These are phyloP conservation scores for Claviceps digitariae DNA, from an alignment of 2,329 filamentous ascomycete species.

Conservation along the genomic window DNA sequence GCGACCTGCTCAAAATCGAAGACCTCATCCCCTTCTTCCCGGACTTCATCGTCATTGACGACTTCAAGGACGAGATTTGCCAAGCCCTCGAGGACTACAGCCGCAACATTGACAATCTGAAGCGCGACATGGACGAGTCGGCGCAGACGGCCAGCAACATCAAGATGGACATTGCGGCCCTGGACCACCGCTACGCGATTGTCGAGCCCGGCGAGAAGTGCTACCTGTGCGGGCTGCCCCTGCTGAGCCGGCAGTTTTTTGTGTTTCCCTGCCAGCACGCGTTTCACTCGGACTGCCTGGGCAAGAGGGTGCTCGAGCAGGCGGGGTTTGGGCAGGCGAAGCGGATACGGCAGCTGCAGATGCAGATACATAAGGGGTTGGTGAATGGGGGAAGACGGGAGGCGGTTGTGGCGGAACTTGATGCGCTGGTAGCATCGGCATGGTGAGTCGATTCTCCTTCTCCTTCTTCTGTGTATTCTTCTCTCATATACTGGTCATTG, in stretches of 20 bases:
- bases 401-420: constrained; percentile 73
- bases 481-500: too few species aligned
- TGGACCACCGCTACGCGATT: constrained; percentile 86
- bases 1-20: constrained; percentile 85
- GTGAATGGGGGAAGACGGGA: constrained; percentile 61
- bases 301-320: constrained; percentile 70
- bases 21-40: constrained; percentile 97
- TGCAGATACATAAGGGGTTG: constrained; percentile 65
- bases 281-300: constrained; percentile 91
- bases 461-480: background rate
- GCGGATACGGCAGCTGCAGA: constrained; percentile 74
- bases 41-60: constrained; percentile 95
- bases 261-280: constrained; percentile 98
- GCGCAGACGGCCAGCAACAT: constrained; percentile 83
- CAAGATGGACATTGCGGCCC: constrained; percentile 70
- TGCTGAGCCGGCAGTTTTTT: constrained; percentile 88
- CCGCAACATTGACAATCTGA: constrained; percentile 75
- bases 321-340: constrained; percentile 62
- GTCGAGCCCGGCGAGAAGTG: constrained; percentile 94
- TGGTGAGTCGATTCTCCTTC: constrained; percentile 44
- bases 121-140: constrained; percentile 91
- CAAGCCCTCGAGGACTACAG: constrained; percentile 85
- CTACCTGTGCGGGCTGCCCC: constrained; percentile 71
- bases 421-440: constrained; percentile 77
- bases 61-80: constrained; percentile 98